Conservation (phyloP, 2,329 filamentous ascomycete species). For the Sporothrix pseudoabietina region DNA sequence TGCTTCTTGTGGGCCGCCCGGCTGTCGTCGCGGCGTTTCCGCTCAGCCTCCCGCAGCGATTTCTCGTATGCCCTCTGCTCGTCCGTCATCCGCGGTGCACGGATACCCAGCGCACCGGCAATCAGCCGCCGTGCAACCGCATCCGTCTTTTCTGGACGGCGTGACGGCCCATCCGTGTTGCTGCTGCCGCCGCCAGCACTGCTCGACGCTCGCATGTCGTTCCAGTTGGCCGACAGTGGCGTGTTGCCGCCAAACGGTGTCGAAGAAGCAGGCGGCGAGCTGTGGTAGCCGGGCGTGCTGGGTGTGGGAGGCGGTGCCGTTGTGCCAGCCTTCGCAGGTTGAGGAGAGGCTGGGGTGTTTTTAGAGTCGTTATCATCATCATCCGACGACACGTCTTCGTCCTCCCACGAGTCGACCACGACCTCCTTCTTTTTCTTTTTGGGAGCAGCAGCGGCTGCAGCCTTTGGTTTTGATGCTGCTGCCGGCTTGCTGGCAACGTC, state of each 20-base stretch:
- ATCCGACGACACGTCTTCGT: conserved; percentile 59
- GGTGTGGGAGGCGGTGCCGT: conserved; percentile 68
- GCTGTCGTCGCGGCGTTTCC: conserved; percentile 72
- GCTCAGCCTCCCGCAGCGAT: conserved; percentile 81
- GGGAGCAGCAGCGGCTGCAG: not conserved
- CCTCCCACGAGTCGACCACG: conserved; percentile 77
- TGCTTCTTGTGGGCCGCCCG: conserved; percentile 63
- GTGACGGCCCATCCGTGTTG: conserved; percentile 28
- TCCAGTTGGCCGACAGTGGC: conserved; percentile 21
- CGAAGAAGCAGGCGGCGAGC: not conserved
- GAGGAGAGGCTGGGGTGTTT: conserved; percentile 33
- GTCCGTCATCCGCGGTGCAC: conserved; percentile 77
- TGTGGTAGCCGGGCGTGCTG: conserved; percentile 54
- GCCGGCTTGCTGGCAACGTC: not conserved
- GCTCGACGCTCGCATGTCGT: not conserved
- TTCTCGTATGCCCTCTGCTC: conserved; percentile 87
- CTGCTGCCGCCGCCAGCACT: not conserved
- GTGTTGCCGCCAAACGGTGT: conserved; percentile 20
- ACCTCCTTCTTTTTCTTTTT: conserved; percentile 41
- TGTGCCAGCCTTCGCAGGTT: conserved; percentile 34
- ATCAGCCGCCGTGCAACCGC: conserved; percentile 89
- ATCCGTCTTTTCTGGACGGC: conserved; percentile 85
- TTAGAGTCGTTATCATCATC: conserved; percentile 43
- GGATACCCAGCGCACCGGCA: conserved; percentile 80
- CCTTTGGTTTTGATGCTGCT: conserved; percentile 13